A percentile compares a stretch with the other conserved stretches of the same genome.
Evolutionary conservation across 192 early-diverging fungal species (phyloP).

Genomic region (Backusella luteola): DNA sequence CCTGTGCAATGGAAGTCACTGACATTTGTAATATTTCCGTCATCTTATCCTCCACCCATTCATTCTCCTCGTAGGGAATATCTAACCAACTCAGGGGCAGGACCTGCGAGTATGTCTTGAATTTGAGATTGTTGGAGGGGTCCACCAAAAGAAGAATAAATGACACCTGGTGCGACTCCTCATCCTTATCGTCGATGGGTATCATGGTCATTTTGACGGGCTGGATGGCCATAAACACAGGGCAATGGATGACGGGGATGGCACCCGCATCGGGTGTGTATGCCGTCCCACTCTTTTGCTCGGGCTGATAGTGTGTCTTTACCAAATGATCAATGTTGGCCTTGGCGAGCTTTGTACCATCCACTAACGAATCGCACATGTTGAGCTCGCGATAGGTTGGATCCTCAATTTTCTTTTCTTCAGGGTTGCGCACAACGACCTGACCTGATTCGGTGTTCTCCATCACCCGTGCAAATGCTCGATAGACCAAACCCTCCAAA

Average conservation of each 20-base stretch:
- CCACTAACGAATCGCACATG: conserved; percentile 54
- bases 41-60: conserved; percentile 64
- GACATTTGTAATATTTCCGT: conserved; percentile 45
- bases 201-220: conserved; percentile 40
- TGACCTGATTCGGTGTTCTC: conserved; percentile 61
- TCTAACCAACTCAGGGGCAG: conserved; percentile 54
- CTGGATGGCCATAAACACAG: conserved; percentile 63
- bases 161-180: conserved; percentile 22
- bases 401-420: conserved; percentile 22
- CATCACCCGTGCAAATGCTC: conserved; percentile 54
- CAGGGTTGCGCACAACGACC: conserved; percentile 49
- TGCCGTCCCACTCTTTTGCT: conserved; percentile 2
- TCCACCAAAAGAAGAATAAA: conserved; percentile 50
- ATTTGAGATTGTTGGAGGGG: conserved; percentile 51
- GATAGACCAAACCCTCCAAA: conserved; percentile 51
- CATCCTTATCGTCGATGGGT: conserved; percentile 33
- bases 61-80: conserved; percentile 62
- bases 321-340: conserved; percentile 58
- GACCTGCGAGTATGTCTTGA: conserved; percentile 52
- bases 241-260: conserved; percentile 44
- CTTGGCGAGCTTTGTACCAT: conserved; percentile 56
- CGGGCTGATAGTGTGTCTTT: conserved; percentile 45
- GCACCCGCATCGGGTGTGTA: conserved; percentile 23
- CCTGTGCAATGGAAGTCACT: conserved; percentile 54
- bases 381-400: conserved; percentile 46